Evolutionary conservation across 192 early-diverging fungal genomes (phyloP), one percentile per base, ranked within the genome.

Genomic region (Mortierella antarctica): DNA sequence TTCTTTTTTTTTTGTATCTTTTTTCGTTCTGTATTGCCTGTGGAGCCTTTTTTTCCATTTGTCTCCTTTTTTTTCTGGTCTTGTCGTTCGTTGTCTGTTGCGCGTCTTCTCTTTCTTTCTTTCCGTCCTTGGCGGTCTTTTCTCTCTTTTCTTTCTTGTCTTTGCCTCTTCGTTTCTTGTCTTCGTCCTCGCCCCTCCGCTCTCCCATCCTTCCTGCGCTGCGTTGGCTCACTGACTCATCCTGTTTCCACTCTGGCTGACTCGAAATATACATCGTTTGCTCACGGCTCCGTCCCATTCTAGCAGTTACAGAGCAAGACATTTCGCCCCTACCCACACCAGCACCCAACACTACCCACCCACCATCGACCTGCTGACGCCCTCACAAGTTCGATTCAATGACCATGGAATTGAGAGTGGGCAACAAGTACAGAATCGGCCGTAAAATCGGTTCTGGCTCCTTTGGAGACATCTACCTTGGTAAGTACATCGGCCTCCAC

Each of bases 401-500:
- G 62, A 65, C 83, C 52, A 86, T 94, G 90, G 92, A 95, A 84
- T 85, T 95, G 73, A 84, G 96, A 83, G 94, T 99, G 61, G 97
- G 93, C 82, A 95, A 95, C 86, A 96, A 95, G 86, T 99, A 92
- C 88, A 89, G 93, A 58, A 92, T 99, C 67, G 96, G 96, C 58
- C 89, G 95, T 60, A 99, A 98, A 87, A 95, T 99, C 85, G 98
- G 98, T 51, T 93, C 93, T 56, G 98, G 98, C 57, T 96, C 94
- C 52, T 99, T 99, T 91, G 98, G 98, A 51, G 98, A 98, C 74
- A 97, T 99, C 82, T 98, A 94, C 82, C 90, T 97, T 63, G 95
- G 95, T 95, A 83, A 82, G 86, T 67, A 17, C 49, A 49, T 15
- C 14, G 45, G 42, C 15, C 23, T 67, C 18, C 31, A 31, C 31